Base-by-base conservation (phyloP, 208 protist genomes). In the Polymyxa betae region DNA sequence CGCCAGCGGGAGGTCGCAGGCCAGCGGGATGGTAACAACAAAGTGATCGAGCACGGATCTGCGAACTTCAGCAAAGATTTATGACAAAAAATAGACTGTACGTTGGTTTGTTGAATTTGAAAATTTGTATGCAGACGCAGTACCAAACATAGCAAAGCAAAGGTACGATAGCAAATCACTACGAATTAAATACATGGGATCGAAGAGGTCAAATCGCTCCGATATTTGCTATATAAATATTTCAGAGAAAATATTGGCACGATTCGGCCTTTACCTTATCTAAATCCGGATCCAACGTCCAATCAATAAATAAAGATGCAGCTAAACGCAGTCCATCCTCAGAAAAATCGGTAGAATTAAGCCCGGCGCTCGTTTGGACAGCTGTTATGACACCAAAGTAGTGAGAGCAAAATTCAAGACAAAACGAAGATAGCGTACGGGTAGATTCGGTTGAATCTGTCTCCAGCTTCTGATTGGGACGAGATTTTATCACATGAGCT, bases 221-320 rank as follows among this genome's bases (percentile, higher is more conserved):
- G 72, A 35, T 12, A 82, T 35, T 43, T 82, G 72, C n/a, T 35
- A 35, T 29, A 24, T 29, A 24, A 60, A 60, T 60, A 29, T 60
- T 29, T 29, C 49, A 29, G 49, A 60, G 12, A 24, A 60, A 60
- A 60, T 5, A 29, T 24, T 60, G 49, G 24, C 24, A 5, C 49
- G 24, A n/a, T n/a, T n/a, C 49, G 24, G 49, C 5, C 49, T 29
- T 60, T 60, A 60, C 49, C 49, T 24, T 60, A 82, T 82, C 72
- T 20, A 82, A n/a, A 5, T 82, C 72, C 10, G 72, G n/a, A 82
- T 82, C 72, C 16, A 82, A n/a, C n/a, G 72, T 82, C 72, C 72
- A 82, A n/a, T 82, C 72, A 40, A 82, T 5, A 5, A 82, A 43
- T 16, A 82, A n/a, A 38, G 72, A 82, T 16, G 35, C 35, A n/a